Base-by-base conservation (phyloP, 805 yeast genomes). In the Phaffomyces antillensis region DNA sequence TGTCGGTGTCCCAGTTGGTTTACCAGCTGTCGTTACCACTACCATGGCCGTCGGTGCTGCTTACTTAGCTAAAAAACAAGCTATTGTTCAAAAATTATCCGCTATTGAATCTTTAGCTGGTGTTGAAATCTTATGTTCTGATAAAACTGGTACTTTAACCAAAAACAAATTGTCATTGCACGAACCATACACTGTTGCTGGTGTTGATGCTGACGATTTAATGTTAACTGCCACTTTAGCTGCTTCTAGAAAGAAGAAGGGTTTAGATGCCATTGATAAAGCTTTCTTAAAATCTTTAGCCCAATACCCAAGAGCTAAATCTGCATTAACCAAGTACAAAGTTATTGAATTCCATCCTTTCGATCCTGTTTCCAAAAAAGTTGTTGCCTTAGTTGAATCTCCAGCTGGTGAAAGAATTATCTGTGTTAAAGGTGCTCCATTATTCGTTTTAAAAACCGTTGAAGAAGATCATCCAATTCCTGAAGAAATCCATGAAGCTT, bases 31-130 rank as follows among this genome's bases (percentile, higher is more conserved):
- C 65, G 96, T 88, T 59, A 89, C 96, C 77, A 89, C 96, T 63
- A 89, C 96, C 69, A 88, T 89, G 96, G 97, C 97, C 71, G 97
- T 90, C 72, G 97, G 97, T 82, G 97, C 96, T 70, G 96, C 96
- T 66, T 87, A 89, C 84, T 77, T 89, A 66, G 96, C 96, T 63
- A 86, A 88, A 81, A 89, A 88, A 74, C 87, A 87, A 74, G 96
- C 96, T 60, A 89, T 89, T 77, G 97, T 89, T 62, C 96, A 89
- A 74, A 89, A 89, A 70, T 78, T 89, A 64, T 86, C 96, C 69
- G 96, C 96, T 58, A 89, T 89, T 74, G 97, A 89, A 75, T 89
- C 96, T 53, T 76, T 89, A 60, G 97, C 96, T 56, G 96, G 96
- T 82, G 96, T 89, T 65, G 96, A 90, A 75, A 87, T 89, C 72